Percentiles rank a stretch among this genome's conserved stretches.
Evolutionary conservation across 176 grass and related monocot genomes (phyloP).

Genomic region (Themeda triandra): DNA sequence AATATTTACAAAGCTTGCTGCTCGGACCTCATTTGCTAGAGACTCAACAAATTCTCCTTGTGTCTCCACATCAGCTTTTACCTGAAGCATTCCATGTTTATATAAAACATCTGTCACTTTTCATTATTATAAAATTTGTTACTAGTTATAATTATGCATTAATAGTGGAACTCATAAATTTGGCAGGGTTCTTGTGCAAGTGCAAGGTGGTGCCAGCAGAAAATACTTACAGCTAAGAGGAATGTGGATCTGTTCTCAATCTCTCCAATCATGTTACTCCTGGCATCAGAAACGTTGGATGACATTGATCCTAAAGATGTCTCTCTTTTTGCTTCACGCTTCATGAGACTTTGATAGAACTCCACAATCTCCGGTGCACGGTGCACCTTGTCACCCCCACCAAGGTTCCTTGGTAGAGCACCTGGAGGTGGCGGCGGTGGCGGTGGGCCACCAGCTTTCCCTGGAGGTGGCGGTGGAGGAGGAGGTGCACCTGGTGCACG

Average conservation of each 20-base stretch:
- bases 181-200: constrained; percentile 17
- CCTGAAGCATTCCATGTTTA: constrained; percentile 51
- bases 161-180: background rate
- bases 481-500: constrained; percentile 50
- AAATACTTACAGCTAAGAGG: constrained; percentile 83
- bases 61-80: constrained; percentile 96
- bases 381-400: constrained; percentile 76
- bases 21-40: constrained; percentile 39
- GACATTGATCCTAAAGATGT: constrained; percentile 47
- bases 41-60: constrained; percentile 89
- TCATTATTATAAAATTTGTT: background rate
- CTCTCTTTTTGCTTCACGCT: constrained; percentile 87
- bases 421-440: constrained; percentile 54
- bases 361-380: constrained; percentile 84
- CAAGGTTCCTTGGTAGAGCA: constrained; percentile 34
- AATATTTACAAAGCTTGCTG: constrained; percentile 52
- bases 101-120: background rate
- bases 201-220: background rate
- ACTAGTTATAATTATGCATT: background rate
- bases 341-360: constrained; percentile 96
- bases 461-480: constrained; percentile 55
- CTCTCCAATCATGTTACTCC: constrained; percentile 91
- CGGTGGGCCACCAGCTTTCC: constrained; percentile 47
- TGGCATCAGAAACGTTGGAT: constrained; percentile 67
- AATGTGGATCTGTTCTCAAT: constrained; percentile 92